phyloP scores from a whole-genome alignment of 1,139 yeast genomes.

The Magnusiomyces fungicola region DNA sequence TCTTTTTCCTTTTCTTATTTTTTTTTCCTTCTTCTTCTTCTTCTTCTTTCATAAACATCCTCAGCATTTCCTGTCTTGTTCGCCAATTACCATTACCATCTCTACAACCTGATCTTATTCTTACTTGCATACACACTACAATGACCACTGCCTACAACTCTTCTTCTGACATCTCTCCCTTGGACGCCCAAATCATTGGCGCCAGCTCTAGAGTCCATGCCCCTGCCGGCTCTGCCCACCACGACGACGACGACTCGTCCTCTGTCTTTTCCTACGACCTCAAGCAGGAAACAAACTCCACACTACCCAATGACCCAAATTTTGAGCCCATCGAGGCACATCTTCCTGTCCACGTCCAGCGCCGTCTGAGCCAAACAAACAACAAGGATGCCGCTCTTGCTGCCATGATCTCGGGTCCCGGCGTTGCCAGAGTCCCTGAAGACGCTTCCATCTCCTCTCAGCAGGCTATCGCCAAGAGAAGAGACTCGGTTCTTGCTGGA shows the following conservation, averaged over 20 bases:
- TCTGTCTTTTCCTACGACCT: constrained; percentile 34
- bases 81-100: too few relatives aligned
- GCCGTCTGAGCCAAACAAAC: constrained; percentile 31
- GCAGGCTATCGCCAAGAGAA: constrained; percentile 25
- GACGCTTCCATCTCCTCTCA: constrained; percentile 18
- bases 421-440: constrained; percentile 32
- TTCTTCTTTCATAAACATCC: too few relatives aligned
- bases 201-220: constrained; percentile 25
- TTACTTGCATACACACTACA: too few relatives aligned
- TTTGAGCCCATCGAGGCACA: constrained; percentile 31
- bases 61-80: too few relatives aligned
- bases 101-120: too few relatives aligned
- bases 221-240: constrained; percentile 13
- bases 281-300: constrained; percentile 28
- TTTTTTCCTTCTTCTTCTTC: neutral
- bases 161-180: constrained; percentile 19
- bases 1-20: neutral
- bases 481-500: constrained; percentile 24
- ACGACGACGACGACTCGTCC: constrained; percentile 19
- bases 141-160: constrained; percentile 5
- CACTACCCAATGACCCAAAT: constrained; percentile 29
- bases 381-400: constrained; percentile 30
- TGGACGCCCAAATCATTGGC: constrained; percentile 18
- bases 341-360: constrained; percentile 31
- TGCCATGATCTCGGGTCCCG: constrained; percentile 23